Percentiles rank a stretch among this genome's conserved stretches.
phyloP scores from a whole-genome alignment of 345 rosid species.

The Rhizophora mangle region DNA sequence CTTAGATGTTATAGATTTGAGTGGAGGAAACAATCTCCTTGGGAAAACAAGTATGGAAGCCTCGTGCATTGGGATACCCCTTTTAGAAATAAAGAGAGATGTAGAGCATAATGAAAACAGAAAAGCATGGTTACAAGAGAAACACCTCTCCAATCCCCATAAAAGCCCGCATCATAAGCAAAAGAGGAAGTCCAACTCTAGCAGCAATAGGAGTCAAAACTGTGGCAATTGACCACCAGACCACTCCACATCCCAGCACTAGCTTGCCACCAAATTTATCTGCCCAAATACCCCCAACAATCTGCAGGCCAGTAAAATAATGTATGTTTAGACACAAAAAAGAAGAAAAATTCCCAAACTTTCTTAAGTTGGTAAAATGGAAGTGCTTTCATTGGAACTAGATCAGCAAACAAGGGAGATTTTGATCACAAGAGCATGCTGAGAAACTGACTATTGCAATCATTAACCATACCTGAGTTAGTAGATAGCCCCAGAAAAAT shows the following conservation, averaged over 20 bases:
- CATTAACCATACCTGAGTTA: constrained; percentile 69
- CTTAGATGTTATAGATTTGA: no score
- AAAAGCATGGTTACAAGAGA: constrained; percentile 12
- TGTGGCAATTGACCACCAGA: constrained; percentile 96
- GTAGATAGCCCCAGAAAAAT: constrained; percentile 98
- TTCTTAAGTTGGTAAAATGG: neutral
- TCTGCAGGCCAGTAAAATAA: constrained; percentile 43
- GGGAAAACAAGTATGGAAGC: no score
- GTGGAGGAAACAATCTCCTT: no score
- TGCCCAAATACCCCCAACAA: constrained; percentile 97
- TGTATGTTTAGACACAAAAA: constrained; percentile 12
- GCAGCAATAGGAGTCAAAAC: constrained; percentile 97
- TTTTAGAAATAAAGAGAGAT: neutral
- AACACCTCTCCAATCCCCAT: constrained; percentile 99
- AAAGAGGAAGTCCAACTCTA: constrained; percentile 76
- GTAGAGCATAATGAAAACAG: constrained; percentile 2
- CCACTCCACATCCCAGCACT: constrained; percentile 90
- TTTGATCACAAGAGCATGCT: constrained; percentile 1
- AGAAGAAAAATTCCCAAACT: neutral
- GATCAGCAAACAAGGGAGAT: neutral
- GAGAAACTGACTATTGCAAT: neutral
- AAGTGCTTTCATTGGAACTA: neutral
- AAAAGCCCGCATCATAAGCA: constrained; percentile 84
- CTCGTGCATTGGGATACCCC: no score
- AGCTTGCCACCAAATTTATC: constrained; percentile 91